Evolutionary conservation across 371 early-diverging fungal species (phyloP).

Genomic region (Mucor irregularis): DNA sequence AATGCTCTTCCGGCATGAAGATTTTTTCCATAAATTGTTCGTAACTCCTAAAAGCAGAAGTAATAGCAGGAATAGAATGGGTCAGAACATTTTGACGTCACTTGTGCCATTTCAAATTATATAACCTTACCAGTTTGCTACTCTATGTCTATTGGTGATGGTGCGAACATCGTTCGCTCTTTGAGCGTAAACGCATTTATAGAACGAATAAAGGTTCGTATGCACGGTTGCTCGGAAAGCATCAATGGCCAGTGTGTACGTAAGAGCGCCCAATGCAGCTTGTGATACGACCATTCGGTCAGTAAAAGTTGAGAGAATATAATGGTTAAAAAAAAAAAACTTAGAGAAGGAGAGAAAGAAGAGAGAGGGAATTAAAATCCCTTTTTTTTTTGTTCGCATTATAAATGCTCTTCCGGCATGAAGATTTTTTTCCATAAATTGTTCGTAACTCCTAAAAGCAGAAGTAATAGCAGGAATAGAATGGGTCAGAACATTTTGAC

Average conservation of each 20-base stretch:
- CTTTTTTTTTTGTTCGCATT: no score
- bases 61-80: slow-evolving; percentile 3
- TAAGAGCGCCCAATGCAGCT: slow-evolving; percentile 74
- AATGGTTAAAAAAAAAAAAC: not conserved
- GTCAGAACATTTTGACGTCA: not conserved
- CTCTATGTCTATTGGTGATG: slow-evolving; percentile 62
- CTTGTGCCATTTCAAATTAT: no score
- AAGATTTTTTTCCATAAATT: slow-evolving; percentile 56
- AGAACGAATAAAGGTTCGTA: slow-evolving; percentile 49
- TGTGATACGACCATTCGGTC: slow-evolving; percentile 81
- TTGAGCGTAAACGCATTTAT: slow-evolving; percentile 52
- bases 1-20: slow-evolving; percentile 53
- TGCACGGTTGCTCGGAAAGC: slow-evolving; percentile 61
- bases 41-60: slow-evolving; percentile 47
- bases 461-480: no score
- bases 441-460: slow-evolving; percentile 50
- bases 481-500: not conserved
- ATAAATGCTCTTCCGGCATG: slow-evolving; percentile 47
- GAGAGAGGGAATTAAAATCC: not conserved
- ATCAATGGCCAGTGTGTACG: slow-evolving; percentile 82
- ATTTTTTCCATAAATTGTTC: slow-evolving; percentile 56
- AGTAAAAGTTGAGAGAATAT: not conserved
- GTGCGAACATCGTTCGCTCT: slow-evolving; percentile 60
- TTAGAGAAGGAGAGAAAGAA: not conserved
- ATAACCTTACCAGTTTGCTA: slow-evolving; percentile 46